Evolutionary conservation across 1,284 basidiomycete genomes (phyloP).

Genomic region (Trichosporon ovoides): DNA sequence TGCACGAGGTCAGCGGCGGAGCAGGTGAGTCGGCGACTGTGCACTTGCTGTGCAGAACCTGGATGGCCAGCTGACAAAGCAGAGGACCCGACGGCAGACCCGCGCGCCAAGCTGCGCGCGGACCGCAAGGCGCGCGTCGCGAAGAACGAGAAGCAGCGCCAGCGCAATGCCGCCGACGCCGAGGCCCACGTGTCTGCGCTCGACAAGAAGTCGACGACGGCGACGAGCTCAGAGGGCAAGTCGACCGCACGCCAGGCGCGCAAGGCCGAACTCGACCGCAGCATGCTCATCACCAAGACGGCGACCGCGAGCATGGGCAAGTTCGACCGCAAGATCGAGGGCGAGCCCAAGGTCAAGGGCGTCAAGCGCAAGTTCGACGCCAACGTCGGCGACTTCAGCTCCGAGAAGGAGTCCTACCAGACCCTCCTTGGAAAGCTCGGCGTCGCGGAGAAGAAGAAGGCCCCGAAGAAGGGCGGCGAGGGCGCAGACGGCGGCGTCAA

Average conservation of each 20-base stretch:
- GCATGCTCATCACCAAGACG: slow-evolving; percentile 68
- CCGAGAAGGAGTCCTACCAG: slow-evolving; percentile 69
- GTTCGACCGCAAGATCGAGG: slow-evolving; percentile 82
- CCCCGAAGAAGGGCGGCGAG: slow-evolving; percentile 53
- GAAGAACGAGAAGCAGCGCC: slow-evolving; percentile 62
- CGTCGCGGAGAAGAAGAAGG: slow-evolving; percentile 54
- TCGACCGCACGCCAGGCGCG: slow-evolving; percentile 53
- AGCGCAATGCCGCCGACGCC: slow-evolving; percentile 71
- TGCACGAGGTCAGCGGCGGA: slow-evolving; percentile 80
- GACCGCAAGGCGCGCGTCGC: slow-evolving; percentile 61
- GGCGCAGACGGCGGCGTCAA: slow-evolving; percentile 57
- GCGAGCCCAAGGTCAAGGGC: slow-evolving; percentile 81
- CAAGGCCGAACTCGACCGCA: slow-evolving; percentile 70
- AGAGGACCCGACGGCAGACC: slow-evolving; percentile 66
- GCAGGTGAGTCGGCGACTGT: slow-evolving; percentile 58
- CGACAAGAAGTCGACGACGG: slow-evolving; percentile 14
- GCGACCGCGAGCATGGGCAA: slow-evolving; percentile 89
- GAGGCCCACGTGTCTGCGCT: slow-evolving; percentile 24
- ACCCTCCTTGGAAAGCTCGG: slow-evolving; percentile 72
- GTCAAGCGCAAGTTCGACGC: slow-evolving; percentile 80
- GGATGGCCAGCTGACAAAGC: background rate
- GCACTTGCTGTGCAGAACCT: background rate
- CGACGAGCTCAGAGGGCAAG: slow-evolving; percentile 25
- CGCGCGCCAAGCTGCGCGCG: slow-evolving; percentile 71
- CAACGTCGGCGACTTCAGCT: slow-evolving; percentile 44